Evolutionary conservation across 768 basidiomycete species (phyloP).

Genomic region (Kwoniella bestiolae): DNA sequence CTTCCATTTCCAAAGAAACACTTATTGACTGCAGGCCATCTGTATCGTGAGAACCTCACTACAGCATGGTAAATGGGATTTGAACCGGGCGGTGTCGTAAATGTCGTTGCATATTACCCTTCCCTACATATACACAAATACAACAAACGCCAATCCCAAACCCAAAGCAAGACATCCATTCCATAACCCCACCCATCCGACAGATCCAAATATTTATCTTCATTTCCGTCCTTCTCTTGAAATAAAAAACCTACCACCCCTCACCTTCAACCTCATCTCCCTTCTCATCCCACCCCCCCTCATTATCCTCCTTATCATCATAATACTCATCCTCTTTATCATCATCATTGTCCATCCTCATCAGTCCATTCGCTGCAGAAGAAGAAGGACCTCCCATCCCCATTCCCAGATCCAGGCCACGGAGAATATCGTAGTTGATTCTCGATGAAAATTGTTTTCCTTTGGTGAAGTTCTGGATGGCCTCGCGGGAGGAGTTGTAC

Average conservation of each 20-base stretch:
- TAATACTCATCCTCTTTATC: conserved; percentile 31
- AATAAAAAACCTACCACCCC: neutral
- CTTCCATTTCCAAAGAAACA: too few species aligned
- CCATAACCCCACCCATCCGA: too few species aligned
- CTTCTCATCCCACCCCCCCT: neutral
- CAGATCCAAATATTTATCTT: too few species aligned
- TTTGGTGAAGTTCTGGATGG: conserved; percentile 36
- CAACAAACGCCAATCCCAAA: too few species aligned
- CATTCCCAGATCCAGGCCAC: conserved; percentile 22
- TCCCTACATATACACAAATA: too few species aligned
- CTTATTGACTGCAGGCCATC: too few species aligned
- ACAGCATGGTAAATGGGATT: too few species aligned
- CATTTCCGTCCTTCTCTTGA: too few species aligned
- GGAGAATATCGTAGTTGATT: conserved; percentile 43
- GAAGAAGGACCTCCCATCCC: neutral
- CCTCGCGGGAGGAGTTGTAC: conserved; percentile 37
- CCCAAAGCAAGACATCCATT: too few species aligned
- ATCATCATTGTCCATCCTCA: conserved; percentile 32
- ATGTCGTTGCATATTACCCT: too few species aligned
- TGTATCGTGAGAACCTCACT: too few species aligned
- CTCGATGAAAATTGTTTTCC: conserved; percentile 46
- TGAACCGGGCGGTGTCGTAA: too few species aligned
- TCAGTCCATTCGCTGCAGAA: conserved; percentile 20
- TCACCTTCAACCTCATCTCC: neutral
- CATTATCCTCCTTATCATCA: conserved; percentile 7